phyloP scores from a whole-genome alignment of 2,329 filamentous ascomycete genomes.

The Thielaviopsis cerberus region DNA sequence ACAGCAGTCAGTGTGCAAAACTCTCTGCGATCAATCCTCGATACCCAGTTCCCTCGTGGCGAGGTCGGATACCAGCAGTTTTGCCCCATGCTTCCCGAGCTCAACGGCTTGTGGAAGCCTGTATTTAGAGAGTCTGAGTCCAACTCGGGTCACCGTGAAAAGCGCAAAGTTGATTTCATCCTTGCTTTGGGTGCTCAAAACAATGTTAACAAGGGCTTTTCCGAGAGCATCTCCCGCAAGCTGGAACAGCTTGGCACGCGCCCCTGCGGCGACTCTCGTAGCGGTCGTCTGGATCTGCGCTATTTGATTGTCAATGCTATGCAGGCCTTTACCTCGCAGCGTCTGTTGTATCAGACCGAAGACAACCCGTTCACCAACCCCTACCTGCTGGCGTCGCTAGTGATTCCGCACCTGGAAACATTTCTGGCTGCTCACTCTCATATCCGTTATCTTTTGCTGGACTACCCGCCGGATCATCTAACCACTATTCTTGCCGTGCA shows the following conservation, averaged over 20 bases:
- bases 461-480: slow-evolving; percentile 39
- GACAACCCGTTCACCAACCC: slow-evolving; percentile 37
- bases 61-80: slow-evolving; percentile 29
- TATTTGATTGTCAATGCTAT: slow-evolving; percentile 43
- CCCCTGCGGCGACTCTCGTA: slow-evolving; percentile 29
- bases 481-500: slow-evolving; percentile 38
- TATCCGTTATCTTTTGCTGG: slow-evolving; percentile 38
- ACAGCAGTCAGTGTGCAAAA: slow-evolving; percentile 39
- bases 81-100: slow-evolving; percentile 28
- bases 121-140: slow-evolving; percentile 25
- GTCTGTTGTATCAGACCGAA: slow-evolving; percentile 28
- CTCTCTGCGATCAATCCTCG: slow-evolving; percentile 33
- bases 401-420: slow-evolving; percentile 41
- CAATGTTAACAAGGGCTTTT: slow-evolving; percentile 32
- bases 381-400: slow-evolving; percentile 34
- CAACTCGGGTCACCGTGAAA: slow-evolving; percentile 17
- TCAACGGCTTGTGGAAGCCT: slow-evolving; percentile 33
- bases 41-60: slow-evolving; percentile 30
- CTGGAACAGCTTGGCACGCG: slow-evolving; percentile 37
- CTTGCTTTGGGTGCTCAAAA: slow-evolving; percentile 40
- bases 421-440: slow-evolving; percentile 35
- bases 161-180: slow-evolving; percentile 35
- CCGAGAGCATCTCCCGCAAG: slow-evolving; percentile 28
- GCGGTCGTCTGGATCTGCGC: slow-evolving; percentile 39
- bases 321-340: slow-evolving; percentile 36